Conservation (phyloP, 2,329 filamentous ascomycete species). For the Aspergillus pseudotamarii region DNA sequence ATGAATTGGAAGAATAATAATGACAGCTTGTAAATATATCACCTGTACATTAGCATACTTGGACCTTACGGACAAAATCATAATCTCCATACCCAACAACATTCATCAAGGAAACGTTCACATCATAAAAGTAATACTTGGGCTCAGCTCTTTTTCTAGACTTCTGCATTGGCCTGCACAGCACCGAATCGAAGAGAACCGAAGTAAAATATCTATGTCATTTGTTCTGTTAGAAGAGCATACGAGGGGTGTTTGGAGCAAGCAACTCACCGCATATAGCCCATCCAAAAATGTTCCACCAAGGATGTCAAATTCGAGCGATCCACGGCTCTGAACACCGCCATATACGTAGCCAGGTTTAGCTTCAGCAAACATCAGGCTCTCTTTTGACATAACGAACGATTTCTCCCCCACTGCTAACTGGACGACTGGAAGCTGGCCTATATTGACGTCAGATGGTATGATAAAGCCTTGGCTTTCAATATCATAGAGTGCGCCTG, state of each 20-base stretch:
- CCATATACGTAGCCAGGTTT: conserved; percentile 63
- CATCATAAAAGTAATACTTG: background rate
- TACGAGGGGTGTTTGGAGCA: conserved; percentile 9
- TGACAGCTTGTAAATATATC: conserved; percentile 5
- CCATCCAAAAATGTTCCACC: conserved; percentile 67
- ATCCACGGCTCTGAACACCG: conserved; percentile 66
- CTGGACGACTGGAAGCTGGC: conserved; percentile 62
- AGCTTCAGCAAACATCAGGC: conserved; percentile 61
- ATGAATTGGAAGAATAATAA: background rate
- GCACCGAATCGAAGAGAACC: conserved; percentile 62
- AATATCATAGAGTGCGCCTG: conserved; percentile 60
- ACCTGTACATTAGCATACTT: conserved; percentile 9
- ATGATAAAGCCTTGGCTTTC: conserved; percentile 66
- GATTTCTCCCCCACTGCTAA: conserved; percentile 65
- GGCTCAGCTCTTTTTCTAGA: background rate
- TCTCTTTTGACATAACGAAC: conserved; percentile 65
- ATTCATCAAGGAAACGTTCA: background rate
- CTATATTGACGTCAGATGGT: conserved; percentile 55
- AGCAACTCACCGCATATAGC: conserved; percentile 60
- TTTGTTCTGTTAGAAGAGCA: background rate
- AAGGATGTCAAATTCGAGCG: conserved; percentile 63
- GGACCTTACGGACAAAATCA: background rate
- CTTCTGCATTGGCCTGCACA: conserved; percentile 45
- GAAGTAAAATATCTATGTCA: conserved; percentile 62
- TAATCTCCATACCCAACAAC: background rate